These are phyloP conservation scores for Parafenestella ontariensis DNA, from an alignment of 2,329 filamentous ascomycete genomes.

Conservation along the genomic window DNA sequence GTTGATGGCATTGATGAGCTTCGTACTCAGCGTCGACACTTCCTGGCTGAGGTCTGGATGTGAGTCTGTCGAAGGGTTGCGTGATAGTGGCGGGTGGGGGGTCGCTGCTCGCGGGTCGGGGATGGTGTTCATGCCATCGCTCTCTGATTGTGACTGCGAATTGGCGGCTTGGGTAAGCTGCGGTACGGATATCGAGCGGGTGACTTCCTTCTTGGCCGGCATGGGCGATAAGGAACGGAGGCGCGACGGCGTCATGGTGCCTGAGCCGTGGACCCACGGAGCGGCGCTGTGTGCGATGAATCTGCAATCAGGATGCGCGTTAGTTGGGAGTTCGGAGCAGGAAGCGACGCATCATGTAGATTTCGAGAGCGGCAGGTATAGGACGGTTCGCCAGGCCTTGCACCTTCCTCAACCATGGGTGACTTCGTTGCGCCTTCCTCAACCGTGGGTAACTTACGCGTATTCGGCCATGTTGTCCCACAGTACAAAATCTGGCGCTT, in stretches of 20 bases:
- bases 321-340: conserved; percentile 7
- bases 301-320: conserved; percentile 26
- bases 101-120: conserved; percentile 61
- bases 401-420: conserved; percentile 7
- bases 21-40: conserved; percentile 89
- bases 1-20: conserved; percentile 97
- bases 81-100: conserved; percentile 39
- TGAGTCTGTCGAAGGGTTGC: conserved; percentile 56
- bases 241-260: conserved; percentile 45
- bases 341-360: neutral
- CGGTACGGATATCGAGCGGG: conserved; percentile 47
- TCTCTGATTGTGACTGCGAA: conserved; percentile 51
- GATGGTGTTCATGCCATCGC: conserved; percentile 72
- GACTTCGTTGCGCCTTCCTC: conserved; percentile 20
- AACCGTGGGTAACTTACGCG: conserved; percentile 25
- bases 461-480: conserved; percentile 30
- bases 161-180: conserved; percentile 41
- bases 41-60: conserved; percentile 73
- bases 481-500: conserved; percentile 6
- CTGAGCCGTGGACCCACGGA: conserved; percentile 43
- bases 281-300: conserved; percentile 43
- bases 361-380: neutral
- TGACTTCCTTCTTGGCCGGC: conserved; percentile 45
- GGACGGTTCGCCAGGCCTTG: neutral
- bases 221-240: conserved; percentile 46